These are phyloP conservation scores for Allium sativum DNA, from an alignment of 106 monocot species.

Conservation along the genomic window DNA sequence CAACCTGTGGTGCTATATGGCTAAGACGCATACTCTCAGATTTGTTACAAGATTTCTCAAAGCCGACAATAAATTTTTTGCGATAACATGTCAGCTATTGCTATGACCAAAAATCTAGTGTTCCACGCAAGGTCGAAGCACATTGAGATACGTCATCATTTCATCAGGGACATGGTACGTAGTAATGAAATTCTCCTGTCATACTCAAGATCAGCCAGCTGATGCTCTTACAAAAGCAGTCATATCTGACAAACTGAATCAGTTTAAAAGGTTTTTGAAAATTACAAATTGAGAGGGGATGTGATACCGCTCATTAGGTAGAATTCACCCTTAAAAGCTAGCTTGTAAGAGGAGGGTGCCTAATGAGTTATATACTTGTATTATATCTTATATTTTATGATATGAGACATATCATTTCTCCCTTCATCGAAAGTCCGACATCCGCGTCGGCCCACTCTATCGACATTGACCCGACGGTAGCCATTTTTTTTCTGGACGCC, in stretches of 20 bases:
- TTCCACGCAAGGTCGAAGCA: neutral
- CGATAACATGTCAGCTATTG: slow-evolving; percentile 1
- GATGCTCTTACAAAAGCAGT: neutral
- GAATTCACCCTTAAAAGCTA: too few species aligned
- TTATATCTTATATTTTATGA: too few species aligned
- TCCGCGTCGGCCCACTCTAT: too few species aligned
- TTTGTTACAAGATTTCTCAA: neutral
- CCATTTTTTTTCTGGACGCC: too few species aligned
- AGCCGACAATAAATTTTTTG: neutral
- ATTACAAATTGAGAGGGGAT: too few species aligned
- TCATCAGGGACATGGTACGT: neutral
- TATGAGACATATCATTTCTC: too few species aligned
- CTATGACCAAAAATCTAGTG: slow-evolving; percentile 2
- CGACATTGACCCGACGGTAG: too few species aligned
- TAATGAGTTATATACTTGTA: too few species aligned
- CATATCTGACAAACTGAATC: neutral
- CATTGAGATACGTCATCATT: neutral
- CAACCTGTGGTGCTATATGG: slow-evolving; percentile 3
- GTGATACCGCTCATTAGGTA: too few species aligned
- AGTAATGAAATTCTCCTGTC: neutral
- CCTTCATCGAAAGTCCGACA: too few species aligned
- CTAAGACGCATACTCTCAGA: neutral
- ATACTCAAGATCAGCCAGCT: too few species aligned
- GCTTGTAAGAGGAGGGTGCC: too few species aligned
- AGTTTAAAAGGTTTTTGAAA: neutral